Evolutionary conservation across 352 stramenopile genomes (phyloP).

Genomic region (Pythium coloratum): DNA sequence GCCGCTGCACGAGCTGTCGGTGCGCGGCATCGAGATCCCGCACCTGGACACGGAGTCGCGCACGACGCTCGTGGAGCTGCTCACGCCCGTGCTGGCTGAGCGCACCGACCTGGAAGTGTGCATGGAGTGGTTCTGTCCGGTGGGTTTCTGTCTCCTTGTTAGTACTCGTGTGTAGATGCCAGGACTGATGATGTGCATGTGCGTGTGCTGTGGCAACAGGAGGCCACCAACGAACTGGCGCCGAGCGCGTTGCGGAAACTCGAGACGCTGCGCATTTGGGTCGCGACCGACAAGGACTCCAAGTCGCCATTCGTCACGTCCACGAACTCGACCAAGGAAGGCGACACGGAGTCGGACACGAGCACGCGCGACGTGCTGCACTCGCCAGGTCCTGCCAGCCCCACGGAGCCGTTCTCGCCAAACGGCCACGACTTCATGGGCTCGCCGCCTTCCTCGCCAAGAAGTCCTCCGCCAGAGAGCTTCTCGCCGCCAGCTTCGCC

Average conservation of each 20-base stretch:
- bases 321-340: slow-evolving; percentile 49
- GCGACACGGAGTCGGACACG: slow-evolving; percentile 67
- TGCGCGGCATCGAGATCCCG: slow-evolving; percentile 86
- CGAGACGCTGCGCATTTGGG: slow-evolving; percentile 87
- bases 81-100: slow-evolving; percentile 81
- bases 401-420: slow-evolving; percentile 30
- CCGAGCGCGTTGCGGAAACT: slow-evolving; percentile 56
- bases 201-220: slow-evolving; percentile 26
- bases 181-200: background rate
- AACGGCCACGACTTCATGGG: slow-evolving; percentile 20
- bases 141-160: slow-evolving; percentile 27
- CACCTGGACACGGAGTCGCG: slow-evolving; percentile 74
- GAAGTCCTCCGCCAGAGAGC: slow-evolving; percentile 35
- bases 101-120: slow-evolving; percentile 83
- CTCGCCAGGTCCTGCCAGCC: slow-evolving; percentile 58
- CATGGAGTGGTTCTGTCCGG: slow-evolving; percentile 85
- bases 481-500: slow-evolving; percentile 47
- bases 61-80: slow-evolving; percentile 64
- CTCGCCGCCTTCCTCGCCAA: slow-evolving; percentile 54
- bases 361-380: slow-evolving; percentile 41
- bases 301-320: slow-evolving; percentile 70
- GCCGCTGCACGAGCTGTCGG: slow-evolving; percentile 61
- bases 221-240: slow-evolving; percentile 61
- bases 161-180: no score
- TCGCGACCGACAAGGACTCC: slow-evolving; percentile 83